Evolutionary conservation across 257 asterid genomes (phyloP), one percentile per base, ranked within the genome.

Genomic region (Avicennia marina): DNA sequence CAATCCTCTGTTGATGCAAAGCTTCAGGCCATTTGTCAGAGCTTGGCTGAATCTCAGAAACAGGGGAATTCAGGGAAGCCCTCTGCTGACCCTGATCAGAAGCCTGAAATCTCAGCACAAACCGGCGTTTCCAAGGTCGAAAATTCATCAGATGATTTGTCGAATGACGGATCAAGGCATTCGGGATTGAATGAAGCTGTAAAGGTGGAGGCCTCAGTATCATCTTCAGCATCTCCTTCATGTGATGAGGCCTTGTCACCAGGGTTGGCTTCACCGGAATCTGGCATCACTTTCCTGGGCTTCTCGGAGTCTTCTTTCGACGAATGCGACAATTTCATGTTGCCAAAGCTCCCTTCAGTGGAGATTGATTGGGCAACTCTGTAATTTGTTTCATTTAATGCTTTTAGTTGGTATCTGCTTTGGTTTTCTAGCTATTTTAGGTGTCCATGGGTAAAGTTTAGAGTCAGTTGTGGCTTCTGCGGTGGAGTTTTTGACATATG

Each of bases 351-450:
- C n/a, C 97, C 97, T 1, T 89, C 97, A 0, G 86, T 86, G 70
- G 97, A 89, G 89, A 89, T 89, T 57, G 97, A 89, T 76, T 89
- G 97, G 97, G 91, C 81, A 20, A 61, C 97, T 64, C 60, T 88
- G 55, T 75, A 33, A 58, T 34, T n/a, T n/a, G n/a, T n/a, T n/a
- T n/a, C n/a, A n/a, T n/a, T 31, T 10, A 11, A 7, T 36, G 5
- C 25, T 54, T 2, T 6, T 57, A 2, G 36, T 62, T 43, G 6
- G 33, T 66, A 21, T 7, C 56, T 43, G 39, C 1, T 13, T 15
- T 33, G 29, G 71, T 31, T 44, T 16, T 18, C 13, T 27, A 49
- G 42, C 12, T 19, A 4, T 58, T 4, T 19, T 27, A n/a, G 46
- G 56, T 20, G 48, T 58, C 21, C 52, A 46, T 34, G 50, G 39